Conservation (phyloP, 805 yeast genomes). For the Nakazawaea wickerhamii region DNA sequence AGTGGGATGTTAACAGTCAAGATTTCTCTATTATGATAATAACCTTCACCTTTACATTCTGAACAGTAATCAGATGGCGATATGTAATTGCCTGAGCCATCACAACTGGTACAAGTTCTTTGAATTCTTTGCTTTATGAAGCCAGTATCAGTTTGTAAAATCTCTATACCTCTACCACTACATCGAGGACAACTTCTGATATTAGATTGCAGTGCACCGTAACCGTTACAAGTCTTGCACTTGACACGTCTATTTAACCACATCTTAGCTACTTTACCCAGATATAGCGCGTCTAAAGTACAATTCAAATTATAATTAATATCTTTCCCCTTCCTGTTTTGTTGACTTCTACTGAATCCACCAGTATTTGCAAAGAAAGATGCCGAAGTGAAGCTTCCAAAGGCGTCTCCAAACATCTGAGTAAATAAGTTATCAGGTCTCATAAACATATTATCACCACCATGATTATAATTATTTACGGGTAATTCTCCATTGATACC, state of each 20-base stretch:
- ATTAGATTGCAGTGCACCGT: slow-evolving; percentile 36
- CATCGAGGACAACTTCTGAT: slow-evolving; percentile 30
- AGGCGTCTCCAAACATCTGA: slow-evolving; percentile 23
- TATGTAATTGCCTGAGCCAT: slow-evolving; percentile 34
- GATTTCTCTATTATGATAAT: slow-evolving; percentile 41
- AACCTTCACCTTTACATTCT: slow-evolving; percentile 41
- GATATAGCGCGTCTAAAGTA: slow-evolving; percentile 49
- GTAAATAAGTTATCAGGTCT: slow-evolving; percentile 25
- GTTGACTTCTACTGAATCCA: background rate
- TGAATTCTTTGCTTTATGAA: slow-evolving; percentile 37
- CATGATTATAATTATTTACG: background rate
- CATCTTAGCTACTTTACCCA: slow-evolving; percentile 51
- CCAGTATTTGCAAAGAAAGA: background rate
- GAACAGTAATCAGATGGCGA: slow-evolving; percentile 30
- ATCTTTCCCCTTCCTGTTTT: slow-evolving; percentile 39
- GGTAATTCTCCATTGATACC: slow-evolving; percentile 31
- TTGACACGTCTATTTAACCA: slow-evolving; percentile 44
- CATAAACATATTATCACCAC: slow-evolving; percentile 8
- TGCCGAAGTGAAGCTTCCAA: background rate
- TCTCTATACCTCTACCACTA: slow-evolving; percentile 36
- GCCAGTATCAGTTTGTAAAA: slow-evolving; percentile 38
- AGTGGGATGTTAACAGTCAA: slow-evolving; percentile 48
- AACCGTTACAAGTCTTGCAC: slow-evolving; percentile 48
- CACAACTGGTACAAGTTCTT: slow-evolving; percentile 40
- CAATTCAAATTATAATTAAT: slow-evolving; percentile 52